Evolutionary conservation across 495 filamentous ascomycete species (phyloP).

Genomic region (Darksidea phi): DNA sequence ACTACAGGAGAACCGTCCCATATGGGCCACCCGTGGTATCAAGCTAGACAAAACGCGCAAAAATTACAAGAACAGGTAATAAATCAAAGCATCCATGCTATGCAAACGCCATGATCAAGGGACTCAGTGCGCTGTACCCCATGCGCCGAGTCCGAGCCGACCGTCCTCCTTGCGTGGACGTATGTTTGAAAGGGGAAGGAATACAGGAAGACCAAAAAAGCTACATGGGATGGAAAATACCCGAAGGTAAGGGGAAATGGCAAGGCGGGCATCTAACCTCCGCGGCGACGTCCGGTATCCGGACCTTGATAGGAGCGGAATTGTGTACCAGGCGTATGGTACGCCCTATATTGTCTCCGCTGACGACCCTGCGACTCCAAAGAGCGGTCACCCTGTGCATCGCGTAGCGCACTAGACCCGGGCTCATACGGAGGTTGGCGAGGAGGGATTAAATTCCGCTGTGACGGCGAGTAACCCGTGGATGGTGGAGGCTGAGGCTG

Average conservation of each 20-base stretch:
- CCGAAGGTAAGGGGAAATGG: not conserved
- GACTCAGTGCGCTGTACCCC: no score
- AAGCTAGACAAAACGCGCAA: no score
- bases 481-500: not conserved
- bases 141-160: no score
- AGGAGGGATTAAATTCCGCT: conserved; percentile 1
- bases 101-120: no score
- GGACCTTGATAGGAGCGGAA: conserved; percentile 25
- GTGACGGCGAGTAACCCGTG: not conserved
- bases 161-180: no score
- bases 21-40: no score
- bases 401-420: no score
- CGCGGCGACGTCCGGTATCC: conserved; percentile 3
- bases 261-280: not conserved
- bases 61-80: no score
- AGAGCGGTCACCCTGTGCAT: conserved; percentile 4
- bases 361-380: conserved; percentile 2
- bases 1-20: no score
- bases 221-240: not conserved
- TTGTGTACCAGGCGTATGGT: conserved; percentile 22
- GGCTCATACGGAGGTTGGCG: not conserved
- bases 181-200: no score
- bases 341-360: conserved; percentile 7
- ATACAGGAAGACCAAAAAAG: not conserved
- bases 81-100: no score